Conservation (phyloP, 2,329 filamentous ascomycete species). For the Dryadomyces sulphureus region DNA sequence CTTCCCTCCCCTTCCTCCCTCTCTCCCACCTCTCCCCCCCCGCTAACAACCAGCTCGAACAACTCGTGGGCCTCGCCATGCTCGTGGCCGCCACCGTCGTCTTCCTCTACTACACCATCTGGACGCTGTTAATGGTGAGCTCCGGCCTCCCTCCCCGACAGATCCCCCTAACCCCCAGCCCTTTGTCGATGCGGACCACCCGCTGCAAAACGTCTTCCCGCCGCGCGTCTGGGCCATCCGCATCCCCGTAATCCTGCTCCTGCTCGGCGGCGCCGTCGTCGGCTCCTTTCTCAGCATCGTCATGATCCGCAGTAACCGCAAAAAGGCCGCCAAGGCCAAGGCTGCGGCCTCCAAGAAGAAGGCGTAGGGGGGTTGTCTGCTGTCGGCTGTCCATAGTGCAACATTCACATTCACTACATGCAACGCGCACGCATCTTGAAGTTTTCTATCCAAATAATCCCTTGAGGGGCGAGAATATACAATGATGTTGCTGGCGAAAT, state of each 20-base stretch:
- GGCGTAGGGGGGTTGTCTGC: slow-evolving; percentile 32
- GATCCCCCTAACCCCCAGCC: slow-evolving; percentile 40
- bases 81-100: slow-evolving; percentile 49
- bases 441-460: too few species aligned
- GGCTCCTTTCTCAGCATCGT: slow-evolving; percentile 92
- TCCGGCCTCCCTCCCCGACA: slow-evolving; percentile 5
- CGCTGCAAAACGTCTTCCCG: slow-evolving; percentile 87
- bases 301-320: slow-evolving; percentile 97
- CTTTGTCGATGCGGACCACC: slow-evolving; percentile 90
- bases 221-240: slow-evolving; percentile 98
- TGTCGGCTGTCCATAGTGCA: too few species aligned
- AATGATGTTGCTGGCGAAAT: neutral
- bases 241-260: slow-evolving; percentile 90
- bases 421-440: too few species aligned
- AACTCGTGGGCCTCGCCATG: slow-evolving; percentile 56
- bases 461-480: too few species aligned
- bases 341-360: slow-evolving; percentile 65
- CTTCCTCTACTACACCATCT: slow-evolving; percentile 84
- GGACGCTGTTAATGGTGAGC: slow-evolving; percentile 89
- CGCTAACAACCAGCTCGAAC: slow-evolving; percentile 60
- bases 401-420: too few species aligned
- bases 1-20: neutral
- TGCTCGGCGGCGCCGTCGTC: slow-evolving; percentile 83
- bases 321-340: slow-evolving; percentile 91
- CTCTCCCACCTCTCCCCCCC: neutral